Base-by-base conservation (phyloP, 2,329 filamentous ascomycete genomes). In the Leptographium radiaticola region DNA sequence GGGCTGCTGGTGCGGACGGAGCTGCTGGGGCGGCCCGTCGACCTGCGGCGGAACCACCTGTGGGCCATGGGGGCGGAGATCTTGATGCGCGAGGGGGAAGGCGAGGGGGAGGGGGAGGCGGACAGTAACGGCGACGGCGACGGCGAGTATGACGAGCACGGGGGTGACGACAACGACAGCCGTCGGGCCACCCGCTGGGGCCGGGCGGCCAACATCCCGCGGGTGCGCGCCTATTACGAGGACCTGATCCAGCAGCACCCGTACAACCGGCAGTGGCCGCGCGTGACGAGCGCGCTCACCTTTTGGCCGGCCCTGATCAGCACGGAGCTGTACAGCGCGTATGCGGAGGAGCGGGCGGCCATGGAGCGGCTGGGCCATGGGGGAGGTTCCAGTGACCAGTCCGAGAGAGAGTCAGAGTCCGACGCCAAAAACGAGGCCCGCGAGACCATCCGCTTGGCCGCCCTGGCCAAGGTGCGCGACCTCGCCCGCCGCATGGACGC, bases 31-130 rank as follows among this genome's bases (percentile, higher is more conserved):
- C 66, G 68, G 49, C 69, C 70, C 8, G 72, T 90, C 20, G 88
- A 95, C 64, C 66, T 91, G 49, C 79, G 89, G 42, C 73, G 72
- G 20, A 76, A 83, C 62, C 77, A 80, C 39, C 76, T 86, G 59
- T 96, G 90, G 91, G 84, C 84, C 15, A 76, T 95, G 46, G 89
- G 88, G 0, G 88, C 87, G 2, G 90, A 95, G 68, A 79, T 96
- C 20, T 69, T 95, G 54, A 81, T 95, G 69, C 79, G 85, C 16
- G 70, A 75, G 33, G 75, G 73, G 8, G 71, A 75, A 56, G 63
- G 66, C 18, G 51, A 40, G 25, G 31, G 49, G 33, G 53, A 34
- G 18, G 45, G 30, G 13, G 46, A 49, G 49, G 45, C 9, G 18
- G n/a, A n/a, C n/a, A n/a, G n/a, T 25, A 5, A 25, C 25, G 25